Evolutionary conservation across 2,329 filamentous ascomycete species (phyloP), one percentile per base, ranked within the genome.

Genomic region (Microdochium bolleyi): DNA sequence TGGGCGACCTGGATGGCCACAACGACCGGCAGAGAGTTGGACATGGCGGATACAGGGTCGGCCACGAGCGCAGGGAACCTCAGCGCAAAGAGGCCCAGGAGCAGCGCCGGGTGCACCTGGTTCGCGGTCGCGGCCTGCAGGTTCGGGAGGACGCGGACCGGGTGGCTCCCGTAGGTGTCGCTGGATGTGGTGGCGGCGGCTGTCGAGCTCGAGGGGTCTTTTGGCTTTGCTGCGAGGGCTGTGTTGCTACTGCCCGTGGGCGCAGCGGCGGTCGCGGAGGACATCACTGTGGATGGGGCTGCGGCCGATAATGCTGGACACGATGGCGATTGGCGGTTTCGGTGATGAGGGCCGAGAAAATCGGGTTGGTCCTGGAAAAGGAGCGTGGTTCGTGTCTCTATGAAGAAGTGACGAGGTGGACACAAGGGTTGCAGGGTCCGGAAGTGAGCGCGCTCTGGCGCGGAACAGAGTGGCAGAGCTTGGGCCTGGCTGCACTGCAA

Each of bases 11-110:
- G 91, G 2, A 90, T 65, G 3, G 76, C 68, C 2, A 80, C 78
- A 14, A 92, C 73, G 13, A 82, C 77, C 0, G 85, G 77, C 2
- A 92, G 71, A 2, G 84, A 74, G 27, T 66, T 76, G 14, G 79
- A 67, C 37, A 95, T 77, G 7, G 85, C 79, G 16, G 77, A 69
- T 2, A 86, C 78, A 0, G 91, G 89, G 58, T 92, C 80, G 16
- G 76, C 73, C 25, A 95, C 87, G 24, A 95, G 75, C 19, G 77
- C 71, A 34, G 72, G 66, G 68, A 95, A 92, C 38, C 79, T 79
- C 57, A 80, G 64, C 48, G 78, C 76, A 64, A 87, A 84, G 34
- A 87, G 69, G 10, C 77, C 78, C 27, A 89, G 76, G 27, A 95
- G 75, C 11, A 90, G 69, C 24, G 78, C 68, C 0, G 88, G 85